Base-by-base conservation (phyloP, 2,329 filamentous ascomycete species). In the Gremmenia infestans region DNA sequence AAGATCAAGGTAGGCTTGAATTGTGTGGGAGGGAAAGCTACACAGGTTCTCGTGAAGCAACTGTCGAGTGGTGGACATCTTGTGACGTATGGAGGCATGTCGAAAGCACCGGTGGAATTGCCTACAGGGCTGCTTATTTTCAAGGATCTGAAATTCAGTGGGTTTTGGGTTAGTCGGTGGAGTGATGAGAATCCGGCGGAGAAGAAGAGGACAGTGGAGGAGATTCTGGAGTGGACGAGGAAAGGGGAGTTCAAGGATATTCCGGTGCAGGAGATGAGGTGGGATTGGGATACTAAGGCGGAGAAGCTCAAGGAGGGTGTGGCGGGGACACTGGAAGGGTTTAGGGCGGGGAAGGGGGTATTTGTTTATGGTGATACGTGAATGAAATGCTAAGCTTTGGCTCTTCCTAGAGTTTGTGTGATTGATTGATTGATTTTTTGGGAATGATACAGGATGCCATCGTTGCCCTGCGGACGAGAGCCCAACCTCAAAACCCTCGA, bases 71-170 rank as follows among this genome's bases (percentile, higher is more conserved):
- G 83, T 22, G 88, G 82, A 1, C 86, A 87, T 55, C 78, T 97
- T 72, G 91, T 99, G 23, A 96, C 93, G 4, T 99, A 99, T 70
- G 94, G 94, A 25, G 93, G 89, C 50, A 99, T 99, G 94, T 85
- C 89, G 36, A 89, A 88, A 70, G 87, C 96, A 75, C 92, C 93
- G 0, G 81, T 97, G 25, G 79, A 81, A 6, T 74, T 97, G 59
- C 91, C 93, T 0, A 88, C 92, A 0, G 89, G 88, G 0, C 77
- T 95, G 63, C 77, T 97, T 57, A 99, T 99, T 65, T 99, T 99
- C 77, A 94, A 93, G 72, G 85, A 97, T 65, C 79, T 97, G 52
- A 80, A 83, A 51, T 96, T 97, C 68, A 81, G 89, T 59, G 95
- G 94, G 4, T 99, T 97, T 73, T 99, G 94, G 94, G 85, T 97